Base-by-base conservation (phyloP, 257 asterid species). In the Hygrophila difformis region DNA sequence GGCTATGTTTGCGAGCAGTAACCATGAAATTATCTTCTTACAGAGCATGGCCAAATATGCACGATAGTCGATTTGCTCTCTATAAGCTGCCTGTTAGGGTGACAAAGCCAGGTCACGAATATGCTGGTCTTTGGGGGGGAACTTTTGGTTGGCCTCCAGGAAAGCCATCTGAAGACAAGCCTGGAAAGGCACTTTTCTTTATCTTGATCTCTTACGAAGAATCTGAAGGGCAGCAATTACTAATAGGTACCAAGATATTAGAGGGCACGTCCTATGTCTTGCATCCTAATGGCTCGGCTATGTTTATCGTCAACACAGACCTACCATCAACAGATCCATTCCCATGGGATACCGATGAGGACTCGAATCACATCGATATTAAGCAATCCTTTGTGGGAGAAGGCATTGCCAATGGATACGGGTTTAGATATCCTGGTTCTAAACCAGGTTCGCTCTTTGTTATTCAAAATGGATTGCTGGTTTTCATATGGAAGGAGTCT, bases 111-210 rank as follows among this genome's bases (percentile, higher is more conserved):
- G 73, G 70, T 23, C 78, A 68, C 16, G 87, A 86, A 40, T 79
- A 62, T 63, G 73, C 87, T 29, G 96, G 96, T 61, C 39, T 86
- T 37, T 86, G 94, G 94, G 96, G 93, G 42, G 96, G 94, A 23
- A 79, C 84, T 23, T 86, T 82, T 45, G 94, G 96, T 55, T 82
- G 94, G 96, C 96, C 96, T 33, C 93, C 88, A 0, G 93, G 93
- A 48, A 67, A 39, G 53, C 79, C 72, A 18, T 44, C 75, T 20
- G 86, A 82, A 44, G 93, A 82, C 61, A 86, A 79, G 68, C 87
- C 79, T 12, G 89, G 93, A 20, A 82, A 77, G 58, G 93, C 94
- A 14, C 79, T 82, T 15, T 86, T 79, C 69, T 71, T 86, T 44
- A 72, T 86, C 44, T 64, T 75, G 68, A 66, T 86, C 44, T 86